Evolutionary conservation across 2,329 filamentous ascomycete species (phyloP), one percentile per base, ranked within the genome.

Genomic region (Diaporthe sp.): DNA sequence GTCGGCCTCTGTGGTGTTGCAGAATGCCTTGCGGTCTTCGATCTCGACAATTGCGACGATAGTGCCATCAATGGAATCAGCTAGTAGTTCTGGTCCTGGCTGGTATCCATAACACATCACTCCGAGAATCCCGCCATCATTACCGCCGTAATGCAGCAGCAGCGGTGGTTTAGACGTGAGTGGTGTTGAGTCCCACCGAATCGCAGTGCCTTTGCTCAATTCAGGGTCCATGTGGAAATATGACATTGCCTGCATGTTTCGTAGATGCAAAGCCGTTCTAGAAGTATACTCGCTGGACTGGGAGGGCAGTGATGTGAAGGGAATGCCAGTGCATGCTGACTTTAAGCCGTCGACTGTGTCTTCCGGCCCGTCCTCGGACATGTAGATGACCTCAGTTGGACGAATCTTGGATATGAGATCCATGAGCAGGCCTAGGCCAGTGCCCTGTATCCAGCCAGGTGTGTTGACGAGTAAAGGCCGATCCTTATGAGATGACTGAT

Each of bases 221-320:
- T 61, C 25, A 3, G 47, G 39, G 8, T 82, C 79, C 13, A 85
- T 77, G 79, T 96, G 94, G 79, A 96, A 94, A 78, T 96, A 96
- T 0, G 93, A 92, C 87, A 95, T 92, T n/a, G 88, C 90, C 77
- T 95, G 93, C 92, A 96, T 95, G 8, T 89, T 88, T 68, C 93
- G 86, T 3, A 94, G 82, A 75, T 96, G 91, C 0, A 90, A 87
- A 0, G 93, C 88, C 13, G 92, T 93, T 50, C 92, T 86, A 4
- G 88, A 84, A 1, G 86, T 86, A 53, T 86, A 85, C 53, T 91
- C 88, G n/a, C 86, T 86, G 12, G 87, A 82, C 77, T 92, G 89
- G 1, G 92, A 92, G 7, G 92, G 88, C 6, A 95, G 83, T 7
- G 86, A 84, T 51, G 85, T 83, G 58, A 93, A 85, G 0, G 79